Evolutionary conservation across 2,329 filamentous ascomycete species (phyloP).

Genomic region (Penicillium aurantiogriseum): DNA sequence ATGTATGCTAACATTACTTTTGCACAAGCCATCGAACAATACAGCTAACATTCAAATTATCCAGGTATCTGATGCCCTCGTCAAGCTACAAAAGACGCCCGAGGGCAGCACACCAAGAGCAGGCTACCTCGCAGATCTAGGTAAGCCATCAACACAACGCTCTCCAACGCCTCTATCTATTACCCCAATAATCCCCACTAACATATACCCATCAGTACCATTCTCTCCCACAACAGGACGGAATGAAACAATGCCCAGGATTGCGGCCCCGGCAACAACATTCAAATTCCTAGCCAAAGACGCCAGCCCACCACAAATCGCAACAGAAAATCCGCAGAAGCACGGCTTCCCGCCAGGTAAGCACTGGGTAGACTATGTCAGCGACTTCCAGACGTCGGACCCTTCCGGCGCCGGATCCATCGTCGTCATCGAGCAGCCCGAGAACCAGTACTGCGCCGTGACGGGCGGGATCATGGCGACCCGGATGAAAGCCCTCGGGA

Average conservation of each 20-base stretch:
- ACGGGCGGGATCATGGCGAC: constrained; percentile 75
- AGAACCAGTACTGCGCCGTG: constrained; percentile 65
- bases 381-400: constrained; percentile 18
- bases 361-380: constrained; percentile 66
- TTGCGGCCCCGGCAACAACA: constrained; percentile 46
- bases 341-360: constrained; percentile 57
- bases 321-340: constrained; percentile 20
- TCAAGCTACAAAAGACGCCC: constrained; percentile 58
- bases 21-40: not conserved
- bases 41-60: not conserved
- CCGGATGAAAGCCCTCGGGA: constrained; percentile 63
- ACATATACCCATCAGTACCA: constrained; percentile 27
- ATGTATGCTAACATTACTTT: constrained; percentile 31
- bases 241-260: constrained; percentile 29
- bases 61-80: constrained; percentile 68
- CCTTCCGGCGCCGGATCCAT: constrained; percentile 56
- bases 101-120: constrained; percentile 55
- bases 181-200: constrained; percentile 4
- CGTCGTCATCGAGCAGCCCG: constrained; percentile 65
- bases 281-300: constrained; percentile 59
- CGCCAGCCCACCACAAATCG: constrained; percentile 39
- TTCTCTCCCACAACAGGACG: constrained; percentile 35
- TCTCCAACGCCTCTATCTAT: not conserved
- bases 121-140: constrained; percentile 65
- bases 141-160: constrained; percentile 35